Conservation (phyloP, 2,329 filamentous ascomycete genomes). For the Stachybotrys chartarum region DNA sequence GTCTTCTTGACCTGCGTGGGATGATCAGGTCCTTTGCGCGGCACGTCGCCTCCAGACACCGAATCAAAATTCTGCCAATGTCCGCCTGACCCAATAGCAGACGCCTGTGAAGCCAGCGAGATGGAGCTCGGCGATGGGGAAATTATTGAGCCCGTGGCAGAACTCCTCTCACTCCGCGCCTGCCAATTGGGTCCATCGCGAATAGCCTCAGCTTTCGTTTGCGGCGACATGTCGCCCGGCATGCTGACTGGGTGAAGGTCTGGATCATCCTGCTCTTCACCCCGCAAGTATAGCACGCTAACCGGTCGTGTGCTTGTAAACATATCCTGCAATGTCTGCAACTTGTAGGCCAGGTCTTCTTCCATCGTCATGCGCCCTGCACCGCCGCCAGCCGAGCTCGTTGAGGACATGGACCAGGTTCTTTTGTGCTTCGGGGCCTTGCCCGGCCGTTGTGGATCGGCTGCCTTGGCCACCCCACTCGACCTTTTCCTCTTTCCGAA, state of each 20-base stretch:
- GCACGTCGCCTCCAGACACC: slow-evolving; percentile 41
- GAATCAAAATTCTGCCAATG: slow-evolving; percentile 54
- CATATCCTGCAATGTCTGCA: slow-evolving; percentile 78
- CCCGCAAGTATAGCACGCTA: slow-evolving; percentile 70
- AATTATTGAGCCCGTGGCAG: slow-evolving; percentile 54
- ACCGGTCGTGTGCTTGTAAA: slow-evolving; percentile 76
- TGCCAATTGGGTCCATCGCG: slow-evolving; percentile 44
- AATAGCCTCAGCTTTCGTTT: slow-evolving; percentile 41
- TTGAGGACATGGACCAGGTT: slow-evolving; percentile 90
- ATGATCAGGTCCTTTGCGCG: slow-evolving; percentile 43
- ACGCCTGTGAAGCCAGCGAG: slow-evolving; percentile 52
- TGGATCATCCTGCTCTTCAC: slow-evolving; percentile 71
- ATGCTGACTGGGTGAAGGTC: slow-evolving; percentile 72
- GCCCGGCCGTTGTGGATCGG: slow-evolving; percentile 56
- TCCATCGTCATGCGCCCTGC: slow-evolving; percentile 46
- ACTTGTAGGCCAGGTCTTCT: slow-evolving; percentile 73
- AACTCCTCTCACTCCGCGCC: slow-evolving; percentile 45
- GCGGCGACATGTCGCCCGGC: slow-evolving; percentile 57
- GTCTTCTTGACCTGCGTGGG: slow-evolving; percentile 44
- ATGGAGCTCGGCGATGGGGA: slow-evolving; percentile 61
- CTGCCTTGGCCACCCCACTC: slow-evolving; percentile 38
- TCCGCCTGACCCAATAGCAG: slow-evolving; percentile 29
- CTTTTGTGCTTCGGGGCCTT: slow-evolving; percentile 87
- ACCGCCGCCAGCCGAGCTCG: slow-evolving; percentile 48
- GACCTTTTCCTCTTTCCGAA: slow-evolving; percentile 58